phyloP scores from a whole-genome alignment of 2,329 filamentous ascomycete species.

The Colletotrichum chrysophilum region DNA sequence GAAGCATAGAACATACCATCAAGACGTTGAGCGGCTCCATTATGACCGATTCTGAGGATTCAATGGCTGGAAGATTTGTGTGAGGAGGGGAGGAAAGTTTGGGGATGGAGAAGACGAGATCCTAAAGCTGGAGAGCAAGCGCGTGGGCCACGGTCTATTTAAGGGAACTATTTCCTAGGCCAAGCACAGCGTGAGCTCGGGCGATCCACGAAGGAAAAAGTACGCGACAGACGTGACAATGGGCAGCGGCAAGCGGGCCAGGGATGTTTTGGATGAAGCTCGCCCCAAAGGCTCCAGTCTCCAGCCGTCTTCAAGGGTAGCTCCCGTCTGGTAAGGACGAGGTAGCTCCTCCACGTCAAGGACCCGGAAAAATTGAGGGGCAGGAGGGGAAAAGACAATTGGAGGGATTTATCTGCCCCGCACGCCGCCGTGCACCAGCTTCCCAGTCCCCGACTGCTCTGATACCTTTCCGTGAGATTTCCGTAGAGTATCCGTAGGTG shows the following conservation, averaged over 20 bases:
- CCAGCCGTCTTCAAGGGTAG: not conserved
- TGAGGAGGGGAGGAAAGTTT: not conserved
- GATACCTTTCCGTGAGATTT: not conserved
- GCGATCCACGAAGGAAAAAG: conserved; percentile 1
- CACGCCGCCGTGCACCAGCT: conserved; percentile 16
- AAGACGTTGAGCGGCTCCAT: conserved; percentile 71
- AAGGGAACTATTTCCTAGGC: not conserved
- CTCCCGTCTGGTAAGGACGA: not conserved
- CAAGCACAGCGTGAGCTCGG: not conserved
- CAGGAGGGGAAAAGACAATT: conserved; percentile 28
- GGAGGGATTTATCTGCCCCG: conserved; percentile 24
- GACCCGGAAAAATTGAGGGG: conserved; percentile 43
- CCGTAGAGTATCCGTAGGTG: not conserved
- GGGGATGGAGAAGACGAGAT: not conserved
- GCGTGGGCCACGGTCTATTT: conserved; percentile 5
- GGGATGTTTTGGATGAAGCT: conserved; percentile 12
- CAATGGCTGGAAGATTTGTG: not conserved
- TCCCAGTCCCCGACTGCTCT: not conserved
- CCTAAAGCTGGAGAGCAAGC: not conserved
- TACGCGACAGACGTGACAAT: not conserved
- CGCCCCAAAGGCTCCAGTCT: not conserved
- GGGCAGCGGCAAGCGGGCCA: not conserved
- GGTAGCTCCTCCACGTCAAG: not conserved
- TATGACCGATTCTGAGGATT: conserved; percentile 18
- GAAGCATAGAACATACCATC: conserved; percentile 58